These are phyloP conservation scores for Fabrea salina DNA, from an alignment of 169 alveolate species.

Conservation along the genomic window DNA sequence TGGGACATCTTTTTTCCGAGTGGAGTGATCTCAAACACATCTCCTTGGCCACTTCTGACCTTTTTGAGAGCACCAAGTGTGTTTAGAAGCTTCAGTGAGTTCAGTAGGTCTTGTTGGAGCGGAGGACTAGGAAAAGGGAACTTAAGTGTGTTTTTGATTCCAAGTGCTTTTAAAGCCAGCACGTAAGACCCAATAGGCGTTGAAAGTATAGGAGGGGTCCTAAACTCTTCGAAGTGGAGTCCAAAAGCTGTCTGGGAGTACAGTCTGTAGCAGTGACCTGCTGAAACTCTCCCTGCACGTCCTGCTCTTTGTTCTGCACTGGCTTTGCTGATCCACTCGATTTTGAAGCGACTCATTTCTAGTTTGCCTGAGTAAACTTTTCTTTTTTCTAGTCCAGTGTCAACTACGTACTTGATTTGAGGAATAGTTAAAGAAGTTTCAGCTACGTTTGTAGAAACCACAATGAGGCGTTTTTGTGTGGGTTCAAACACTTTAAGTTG, in stretches of 20 bases:
- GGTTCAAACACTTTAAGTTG: conserved; percentile 79
- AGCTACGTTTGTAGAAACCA: conserved; percentile 99
- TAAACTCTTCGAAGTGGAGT: conserved; percentile 72
- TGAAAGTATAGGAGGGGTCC: conserved; percentile 83
- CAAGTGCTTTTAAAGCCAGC: conserved; percentile 86
- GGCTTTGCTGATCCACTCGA: conserved; percentile 89
- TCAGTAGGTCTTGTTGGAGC: conserved; percentile 40
- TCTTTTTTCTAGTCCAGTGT: conserved; percentile 95
- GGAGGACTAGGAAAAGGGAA: conserved; percentile 88
- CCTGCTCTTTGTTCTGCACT: conserved; percentile 97
- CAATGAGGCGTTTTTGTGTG: conserved; percentile 89
- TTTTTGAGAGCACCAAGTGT: conserved; percentile 65
- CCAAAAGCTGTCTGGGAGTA: conserved; percentile 88
- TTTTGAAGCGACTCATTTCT: conserved; percentile 85
- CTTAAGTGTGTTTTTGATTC: conserved; percentile 76
- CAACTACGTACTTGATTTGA: conserved; percentile 89
- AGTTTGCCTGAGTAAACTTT: conserved; percentile 81
- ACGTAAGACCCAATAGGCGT: conserved; percentile 87
- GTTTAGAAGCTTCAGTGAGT: conserved; percentile 57
- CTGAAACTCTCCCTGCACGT: conserved; percentile 98
- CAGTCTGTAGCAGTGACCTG: conserved; percentile 97
- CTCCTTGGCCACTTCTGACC: conserved; percentile 45
- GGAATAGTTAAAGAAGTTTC: conserved; percentile 99
- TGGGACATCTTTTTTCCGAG: conserved; percentile 70
- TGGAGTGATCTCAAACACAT: conserved; percentile 64